Evolutionary conservation across 257 asterid genomes (phyloP).

Genomic region (Jacaranda copaia): DNA sequence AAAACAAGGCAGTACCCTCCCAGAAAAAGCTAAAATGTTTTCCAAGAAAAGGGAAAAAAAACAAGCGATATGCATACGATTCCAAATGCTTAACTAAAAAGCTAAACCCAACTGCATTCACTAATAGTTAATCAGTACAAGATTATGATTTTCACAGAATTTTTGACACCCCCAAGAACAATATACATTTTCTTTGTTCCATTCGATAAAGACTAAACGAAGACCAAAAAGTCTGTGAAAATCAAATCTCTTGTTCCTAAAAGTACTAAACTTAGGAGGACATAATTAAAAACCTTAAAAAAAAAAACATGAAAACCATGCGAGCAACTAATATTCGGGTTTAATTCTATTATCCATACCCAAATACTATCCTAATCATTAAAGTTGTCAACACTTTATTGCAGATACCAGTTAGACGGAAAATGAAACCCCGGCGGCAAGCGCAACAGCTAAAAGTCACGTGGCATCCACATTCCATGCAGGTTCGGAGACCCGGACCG

Average conservation of each 20-base stretch:
- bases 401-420: neutral
- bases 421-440: constrained; percentile 5
- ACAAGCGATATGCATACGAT: neutral
- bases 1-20: neutral
- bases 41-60: neutral
- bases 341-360: neutral
- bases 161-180: constrained; percentile 52
- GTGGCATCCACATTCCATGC: constrained; percentile 56
- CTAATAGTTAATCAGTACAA: constrained; percentile 32
- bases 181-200: neutral
- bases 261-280: neutral
- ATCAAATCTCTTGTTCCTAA: constrained; percentile 45
- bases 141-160: constrained; percentile 84
- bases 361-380: constrained; percentile 14
- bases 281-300: neutral
- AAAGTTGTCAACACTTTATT: neutral
- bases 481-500: constrained; percentile 43
- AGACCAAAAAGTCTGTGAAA: constrained; percentile 77
- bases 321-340: constrained; percentile 31
- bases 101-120: neutral
- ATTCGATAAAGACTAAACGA: too few species aligned
- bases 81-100: neutral
- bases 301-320: constrained; percentile 20
- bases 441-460: constrained; percentile 54
- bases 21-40: neutral